phyloP scores from a whole-genome alignment of 1,139 yeast species.

The Diutina siamensis region DNA sequence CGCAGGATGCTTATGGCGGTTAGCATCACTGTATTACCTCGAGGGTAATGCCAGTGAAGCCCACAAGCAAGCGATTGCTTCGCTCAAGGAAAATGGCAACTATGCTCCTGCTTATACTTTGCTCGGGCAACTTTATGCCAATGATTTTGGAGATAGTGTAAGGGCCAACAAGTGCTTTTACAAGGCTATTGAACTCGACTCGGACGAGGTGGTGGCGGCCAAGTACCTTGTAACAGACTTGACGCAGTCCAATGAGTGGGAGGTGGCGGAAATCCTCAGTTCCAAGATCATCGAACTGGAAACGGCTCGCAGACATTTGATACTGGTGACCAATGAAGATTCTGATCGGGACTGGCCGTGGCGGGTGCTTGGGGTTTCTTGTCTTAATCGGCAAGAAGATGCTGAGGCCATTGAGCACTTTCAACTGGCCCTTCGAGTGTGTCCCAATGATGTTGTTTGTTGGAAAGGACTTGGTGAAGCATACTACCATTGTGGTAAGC shows the following conservation, averaged over 20 bases:
- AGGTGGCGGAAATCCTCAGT: conserved; percentile 67
- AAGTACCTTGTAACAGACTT: conserved; percentile 58
- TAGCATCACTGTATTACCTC: conserved; percentile 45
- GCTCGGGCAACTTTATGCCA: conserved; percentile 59
- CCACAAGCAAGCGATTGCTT: conserved; percentile 44
- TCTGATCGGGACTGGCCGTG: conserved; percentile 66
- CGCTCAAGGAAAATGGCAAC: conserved; percentile 52
- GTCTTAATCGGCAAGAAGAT: conserved; percentile 62
- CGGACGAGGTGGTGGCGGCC: conserved; percentile 67
- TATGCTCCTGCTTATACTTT: conserved; percentile 73
- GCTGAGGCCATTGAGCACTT: conserved; percentile 80
- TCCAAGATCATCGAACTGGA: conserved; percentile 54
- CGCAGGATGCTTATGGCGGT: conserved; percentile 58
- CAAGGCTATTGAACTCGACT: conserved; percentile 81
- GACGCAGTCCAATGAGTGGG: conserved; percentile 68
- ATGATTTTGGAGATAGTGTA: conserved; percentile 42
- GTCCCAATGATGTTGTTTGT: conserved; percentile 57
- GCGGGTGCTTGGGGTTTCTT: conserved; percentile 71
- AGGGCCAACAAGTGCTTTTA: conserved; percentile 83
- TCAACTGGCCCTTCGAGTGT: conserved; percentile 70
- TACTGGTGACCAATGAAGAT: conserved; percentile 20
- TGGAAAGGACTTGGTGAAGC: conserved; percentile 97
- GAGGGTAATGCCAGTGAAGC: conserved; percentile 22
- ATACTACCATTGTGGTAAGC: conserved; percentile 70
- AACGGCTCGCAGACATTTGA: conserved; percentile 38